phyloP scores from a whole-genome alignment of 768 basidiomycete species.

The Holtermannia corniformis region DNA sequence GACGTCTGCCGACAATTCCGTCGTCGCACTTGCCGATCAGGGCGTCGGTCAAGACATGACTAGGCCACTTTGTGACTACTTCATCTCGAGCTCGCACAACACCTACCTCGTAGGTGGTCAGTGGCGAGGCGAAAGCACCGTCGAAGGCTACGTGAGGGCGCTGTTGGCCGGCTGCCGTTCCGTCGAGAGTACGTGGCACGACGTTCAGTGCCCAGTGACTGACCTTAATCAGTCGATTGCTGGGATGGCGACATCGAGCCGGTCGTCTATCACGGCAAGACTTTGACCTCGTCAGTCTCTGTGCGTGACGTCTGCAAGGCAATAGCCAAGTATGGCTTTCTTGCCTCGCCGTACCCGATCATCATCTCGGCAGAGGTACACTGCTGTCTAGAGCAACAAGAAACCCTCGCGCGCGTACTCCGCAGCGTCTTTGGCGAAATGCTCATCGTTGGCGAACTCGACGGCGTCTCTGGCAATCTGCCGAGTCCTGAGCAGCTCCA shows the following conservation, averaged over 20 bases:
- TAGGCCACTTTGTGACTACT: constrained; percentile 75
- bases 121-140: constrained; percentile 69
- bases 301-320: constrained; percentile 72
- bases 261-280: constrained; percentile 78
- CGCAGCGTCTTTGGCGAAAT: constrained; percentile 51
- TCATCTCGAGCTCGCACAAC: constrained; percentile 82
- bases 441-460: constrained; percentile 47
- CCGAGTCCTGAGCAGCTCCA: constrained; percentile 80
- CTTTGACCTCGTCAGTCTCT: constrained; percentile 72
- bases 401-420: constrained; percentile 67
- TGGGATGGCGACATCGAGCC: constrained; percentile 82
- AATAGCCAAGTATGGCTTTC: constrained; percentile 80
- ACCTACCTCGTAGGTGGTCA: constrained; percentile 43
- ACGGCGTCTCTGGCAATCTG: constrained; percentile 47
- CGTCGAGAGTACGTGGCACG: constrained; percentile 62
- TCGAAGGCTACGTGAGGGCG: constrained; percentile 87
- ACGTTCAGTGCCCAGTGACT: constrained; percentile 2
- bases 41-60: constrained; percentile 76
- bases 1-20: constrained; percentile 64
- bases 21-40: constrained; percentile 50
- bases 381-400: constrained; percentile 69
- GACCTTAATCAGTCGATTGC: constrained; percentile 76
- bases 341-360: constrained; percentile 80
- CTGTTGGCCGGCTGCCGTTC: constrained; percentile 82
- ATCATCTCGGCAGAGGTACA: constrained; percentile 91